A percentile compares a stretch with the other conserved stretches of the same genome.
Conservation (phyloP, 1,139 yeast genomes). For the Yamadazyma epiphylla region DNA sequence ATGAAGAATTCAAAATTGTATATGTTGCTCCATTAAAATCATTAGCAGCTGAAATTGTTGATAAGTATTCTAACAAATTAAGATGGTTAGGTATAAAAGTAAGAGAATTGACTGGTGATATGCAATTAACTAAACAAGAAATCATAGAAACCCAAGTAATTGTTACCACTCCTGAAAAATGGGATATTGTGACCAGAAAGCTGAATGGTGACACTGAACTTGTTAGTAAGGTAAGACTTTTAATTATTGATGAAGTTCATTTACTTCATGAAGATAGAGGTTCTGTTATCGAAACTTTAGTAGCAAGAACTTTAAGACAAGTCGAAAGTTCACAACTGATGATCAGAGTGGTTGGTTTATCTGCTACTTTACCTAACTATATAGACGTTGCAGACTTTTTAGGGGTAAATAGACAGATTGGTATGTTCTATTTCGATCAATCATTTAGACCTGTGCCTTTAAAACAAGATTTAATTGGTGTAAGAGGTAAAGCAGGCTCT, state of each 20-base stretch:
- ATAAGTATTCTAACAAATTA: conserved; percentile 74
- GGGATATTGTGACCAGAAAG: conserved; percentile 97
- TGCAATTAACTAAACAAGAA: conserved; percentile 73
- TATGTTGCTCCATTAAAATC: conserved; percentile 95
- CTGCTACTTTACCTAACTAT: conserved; percentile 94
- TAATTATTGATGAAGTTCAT: conserved; percentile 96
- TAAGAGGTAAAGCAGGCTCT: conserved; percentile 71
- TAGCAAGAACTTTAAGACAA: conserved; percentile 91
- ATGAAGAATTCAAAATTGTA: conserved; percentile 71
- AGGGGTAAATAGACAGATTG: conserved; percentile 84
- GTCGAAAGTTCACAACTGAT: conserved; percentile 91
- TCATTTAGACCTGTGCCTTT: conserved; percentile 93
- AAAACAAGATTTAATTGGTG: conserved; percentile 85
- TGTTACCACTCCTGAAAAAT: conserved; percentile 93
- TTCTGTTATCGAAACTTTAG: conserved; percentile 92
- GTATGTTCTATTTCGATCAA: conserved; percentile 92
- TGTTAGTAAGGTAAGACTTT: conserved; percentile 76
- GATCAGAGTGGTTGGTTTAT: conserved; percentile 94
- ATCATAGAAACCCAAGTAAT: conserved; percentile 76
- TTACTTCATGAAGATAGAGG: conserved; percentile 97
- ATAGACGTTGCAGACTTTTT: conserved; percentile 94
- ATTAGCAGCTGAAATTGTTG: conserved; percentile 95
- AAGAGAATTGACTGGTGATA: conserved; percentile 89
- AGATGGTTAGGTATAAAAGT: conserved; percentile 84
- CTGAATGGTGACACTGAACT: conserved; percentile 81